Evolutionary conservation across 345 rosid species (phyloP), one percentile per base, ranked within the genome.

Genomic region (Corymbia maculata): DNA sequence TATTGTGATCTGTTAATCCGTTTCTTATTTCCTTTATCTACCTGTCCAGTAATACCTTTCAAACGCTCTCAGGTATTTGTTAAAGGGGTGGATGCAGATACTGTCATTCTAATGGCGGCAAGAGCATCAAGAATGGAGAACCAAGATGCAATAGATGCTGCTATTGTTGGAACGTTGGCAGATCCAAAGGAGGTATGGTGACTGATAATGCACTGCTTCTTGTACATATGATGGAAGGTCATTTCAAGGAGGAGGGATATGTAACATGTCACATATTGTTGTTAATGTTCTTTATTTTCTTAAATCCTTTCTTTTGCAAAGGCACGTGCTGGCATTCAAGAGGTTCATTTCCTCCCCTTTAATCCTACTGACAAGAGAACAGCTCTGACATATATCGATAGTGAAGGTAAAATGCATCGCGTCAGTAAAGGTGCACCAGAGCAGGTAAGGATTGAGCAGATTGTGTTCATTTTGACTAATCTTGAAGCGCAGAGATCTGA

Each of bases 361-460:
- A 95, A 94, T 89, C 97, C 95, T 14, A 93, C 95, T 8, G 97
- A 94, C 89, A 95, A 93, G 89, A 91, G 94, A 89, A 95, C 97
- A 15, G 95, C 95, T 86, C 88, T 95, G 70, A 95, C 95, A 36
- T 95, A 94, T 87, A 90, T 91, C 7, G 95, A 93, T 49, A 85
- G 88, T 49, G 91, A 89, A 75, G 94, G 94, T 16, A 92, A 90
- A 93, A 92, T 91, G 97, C 94, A 94, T 89, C 89, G 95, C 26
- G 95, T 95, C 85, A 91, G 95, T 91, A 94, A 95, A 93, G 97
- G 97, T 75, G 95, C 95, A n/a, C 97, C 95, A 7, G 95, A 94
- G 85, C 95, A 93, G 95, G 95, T 94, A 90, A 50, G 51, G 16
- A 88, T 42, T 45, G 88, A 50, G 61, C 85, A 51, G 82, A 30